Base-by-base conservation (phyloP, 768 basidiomycete genomes). In the Ramaria sp. region DNA sequence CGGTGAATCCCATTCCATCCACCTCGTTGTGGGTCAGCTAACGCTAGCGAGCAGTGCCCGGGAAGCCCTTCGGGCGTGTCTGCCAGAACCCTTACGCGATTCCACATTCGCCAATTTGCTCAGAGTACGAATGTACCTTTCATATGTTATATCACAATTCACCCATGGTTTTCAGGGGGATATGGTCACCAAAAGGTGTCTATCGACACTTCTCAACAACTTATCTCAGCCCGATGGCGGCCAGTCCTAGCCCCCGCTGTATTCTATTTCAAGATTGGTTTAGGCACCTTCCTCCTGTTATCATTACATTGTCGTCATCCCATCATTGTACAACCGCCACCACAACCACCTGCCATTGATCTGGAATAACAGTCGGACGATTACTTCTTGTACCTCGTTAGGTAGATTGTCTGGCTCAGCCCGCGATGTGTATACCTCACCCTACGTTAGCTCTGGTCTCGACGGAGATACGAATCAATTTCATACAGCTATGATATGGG, bases 181-280 rank as follows among this genome's bases (percentile, higher is more conserved):
- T 66, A 91, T 95, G 85, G 96, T 98, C 62, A 99, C 96, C 27
- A 95, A 94, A 74, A 80, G 91, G 65, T 94, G 91, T 70, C 76
- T 95, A 59, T 88, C 89, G 48, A 93, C 91, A 33, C 78, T 95
- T 33, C 78, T 94, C 59, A 87, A 91, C 70, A 93, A 95, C 69
- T 75, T 95, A 15, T 47, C 55, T 15, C 60, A 62, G 39, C 33
- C 55, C 20, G 59, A 59, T 20, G 54, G 54, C 22, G 49, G 51
- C 47, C 54, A 56, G 24, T 30, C 47, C 22, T 47, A 41, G 45
- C 12, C 41, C 9, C 9, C 10, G 10, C n/a, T 54, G 22, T n/a
- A 39, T 54, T 20, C 20, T 45, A 9, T 19, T 3, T 24, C 53
- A 27, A 27, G 27, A n/a, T 54, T 24, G 38, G 7, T 45, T 42